Percentiles rank a stretch among this genome's conserved stretches.
Evolutionary conservation across 805 yeast species (phyloP).

Genomic region (Kluyveromyces wickerhamii): DNA sequence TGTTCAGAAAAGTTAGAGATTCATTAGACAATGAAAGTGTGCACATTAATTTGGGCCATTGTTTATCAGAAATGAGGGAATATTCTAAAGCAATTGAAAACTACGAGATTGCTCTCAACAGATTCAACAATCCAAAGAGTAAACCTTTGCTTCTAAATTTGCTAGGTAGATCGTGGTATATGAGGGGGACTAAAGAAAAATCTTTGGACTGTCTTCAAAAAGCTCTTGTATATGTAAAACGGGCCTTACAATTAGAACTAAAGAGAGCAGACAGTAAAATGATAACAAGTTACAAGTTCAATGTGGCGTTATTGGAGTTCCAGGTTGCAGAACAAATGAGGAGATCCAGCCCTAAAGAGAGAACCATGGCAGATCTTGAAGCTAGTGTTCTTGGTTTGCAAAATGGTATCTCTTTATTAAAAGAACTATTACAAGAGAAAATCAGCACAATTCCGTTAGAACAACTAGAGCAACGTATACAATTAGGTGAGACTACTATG

Average conservation of each 20-base stretch:
- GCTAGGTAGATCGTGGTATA: slow-evolving; percentile 83
- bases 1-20: slow-evolving; percentile 83
- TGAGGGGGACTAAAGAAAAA: slow-evolving; percentile 64
- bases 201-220: slow-evolving; percentile 50
- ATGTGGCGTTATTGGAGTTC: slow-evolving; percentile 74
- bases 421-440: slow-evolving; percentile 43
- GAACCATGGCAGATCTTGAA: slow-evolving; percentile 57
- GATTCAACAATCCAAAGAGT: slow-evolving; percentile 49
- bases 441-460: slow-evolving; percentile 68
- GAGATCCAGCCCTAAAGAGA: slow-evolving; percentile 48
- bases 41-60: slow-evolving; percentile 82
- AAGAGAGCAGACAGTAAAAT: slow-evolving; percentile 19
- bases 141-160: slow-evolving; percentile 63
- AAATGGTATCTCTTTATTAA: slow-evolving; percentile 52
- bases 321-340: slow-evolving; percentile 80
- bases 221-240: slow-evolving; percentile 54
- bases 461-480: slow-evolving; percentile 81
- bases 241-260: slow-evolving; percentile 38
- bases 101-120: slow-evolving; percentile 70
- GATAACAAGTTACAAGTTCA: slow-evolving; percentile 53
- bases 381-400: slow-evolving; percentile 48
- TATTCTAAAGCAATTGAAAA: slow-evolving; percentile 80
- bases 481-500: slow-evolving; percentile 71
- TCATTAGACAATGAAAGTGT: slow-evolving; percentile 78
- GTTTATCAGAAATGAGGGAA: slow-evolving; percentile 73